Evolutionary conservation across 2,329 filamentous ascomycete genomes (phyloP), one percentile per base, ranked within the genome.

Genomic region (Penicillium sp.): DNA sequence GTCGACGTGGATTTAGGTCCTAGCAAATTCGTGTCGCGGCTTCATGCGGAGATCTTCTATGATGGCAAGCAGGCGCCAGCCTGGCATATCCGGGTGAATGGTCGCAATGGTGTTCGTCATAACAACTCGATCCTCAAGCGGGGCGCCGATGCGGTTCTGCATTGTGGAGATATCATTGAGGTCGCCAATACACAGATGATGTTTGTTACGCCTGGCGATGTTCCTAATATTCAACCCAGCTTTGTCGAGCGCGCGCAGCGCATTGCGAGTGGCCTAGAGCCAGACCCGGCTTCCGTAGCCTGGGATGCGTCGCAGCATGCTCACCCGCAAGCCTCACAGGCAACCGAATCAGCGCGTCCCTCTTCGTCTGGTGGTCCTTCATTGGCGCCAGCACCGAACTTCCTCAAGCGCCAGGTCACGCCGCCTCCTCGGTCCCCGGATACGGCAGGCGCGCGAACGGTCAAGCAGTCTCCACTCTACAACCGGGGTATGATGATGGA

Each of bases 161-260:
- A 86, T 43, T 96, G 93, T 67, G 95, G 95, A 56, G 88, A 93
- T 71, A 91, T 98, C 44, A 88, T 99, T 56, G 92, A 96, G 70
- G 90, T 98, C 69, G 90, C 89, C 66, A 90, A 90, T 52, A 90
- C 95, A 1, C 93, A 99, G 78, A 99, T 99, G 95, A 93, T 98
- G 82, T 99, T 99, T 75, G 91, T 97, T 48, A 85, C 96, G n/a
- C 93, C 95, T 0, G 86, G 86, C 24, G 88, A 90, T 55, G 84
- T 85, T 24, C 81, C 92, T 26, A 81, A 84, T 47, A 87, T 96
- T 58, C 85, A 90, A 68, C 82, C 82, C 22, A 84, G 78, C 67
- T 92, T 89, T 69, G 82, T 90, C 16, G 84, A 90, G 64, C 86
- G 90, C 46, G 87, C 89, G n/a, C 76, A 78, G 64, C 73, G 74